Evolutionary conservation across 2,329 filamentous ascomycete genomes (phyloP), one percentile per base, ranked within the genome.

Genomic region (Stagonosporopsis rhizophila): DNA sequence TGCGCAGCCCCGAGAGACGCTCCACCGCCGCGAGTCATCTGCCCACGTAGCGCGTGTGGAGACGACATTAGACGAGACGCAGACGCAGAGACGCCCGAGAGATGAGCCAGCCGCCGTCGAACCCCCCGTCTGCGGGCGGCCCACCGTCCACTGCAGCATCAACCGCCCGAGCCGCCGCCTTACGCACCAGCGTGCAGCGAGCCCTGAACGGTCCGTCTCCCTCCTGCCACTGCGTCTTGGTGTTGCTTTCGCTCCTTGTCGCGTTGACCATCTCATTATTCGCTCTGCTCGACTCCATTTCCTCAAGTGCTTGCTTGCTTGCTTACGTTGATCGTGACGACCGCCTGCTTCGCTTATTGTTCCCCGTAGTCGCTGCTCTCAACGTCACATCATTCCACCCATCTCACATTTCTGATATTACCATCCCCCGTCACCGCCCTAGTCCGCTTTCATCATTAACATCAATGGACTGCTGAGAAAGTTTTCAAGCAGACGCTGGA

Each of bases 151-250:
- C 65, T 49, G 62, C 67, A 42, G 61, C 68, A 38, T 62, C 62
- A 49, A 68, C 66, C 67, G 66, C 66, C 59, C 65, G 66, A 62
- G 61, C 67, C 62, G 64, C 67, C 40, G 64, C 67, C 38, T 58
- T 75, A 49, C 76, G 74, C 60, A 69, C 69, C 58, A 76, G 70
- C 58, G 70, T 75, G 35, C 74, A 75, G 63, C 70, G 74, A 48
- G 75, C 77, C 60, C 77, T 78, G 62, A 76, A 79, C 64, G 73
- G 74, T 73, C 59, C 57, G 73, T 72, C 46, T 56, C 53, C 52
- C 44, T 53, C 50, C 48, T 56, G 49, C 57, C 51, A 45, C 38
- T 20, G 22, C 53, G 15, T 56, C 34, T 50, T 51, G 42, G 39
- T 57, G 38, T 57, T 35, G 38, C 55, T 40, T 28, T 34, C 23